Percentiles rank a stretch among this genome's conserved stretches.
Conservation (phyloP, 768 basidiomycete species). For the Boletellus ananas region DNA sequence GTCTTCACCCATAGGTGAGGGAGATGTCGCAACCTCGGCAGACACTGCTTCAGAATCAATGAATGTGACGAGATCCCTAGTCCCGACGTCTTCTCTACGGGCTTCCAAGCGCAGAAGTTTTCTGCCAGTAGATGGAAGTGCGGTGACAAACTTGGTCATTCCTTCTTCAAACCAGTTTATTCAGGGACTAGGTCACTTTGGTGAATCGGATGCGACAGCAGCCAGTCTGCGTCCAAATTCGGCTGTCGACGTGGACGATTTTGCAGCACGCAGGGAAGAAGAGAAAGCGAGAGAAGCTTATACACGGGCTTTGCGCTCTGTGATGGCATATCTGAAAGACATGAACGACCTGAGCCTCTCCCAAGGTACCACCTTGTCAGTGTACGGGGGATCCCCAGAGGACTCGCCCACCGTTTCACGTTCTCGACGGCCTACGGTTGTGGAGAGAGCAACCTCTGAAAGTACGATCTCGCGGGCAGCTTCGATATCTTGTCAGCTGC, state of each 20-base stretch:
- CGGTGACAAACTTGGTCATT: constrained; percentile 55
- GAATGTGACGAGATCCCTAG: constrained; percentile 33
- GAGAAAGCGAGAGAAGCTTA: constrained; percentile 69
- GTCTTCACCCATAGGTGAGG: constrained; percentile 21
- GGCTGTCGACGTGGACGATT: constrained; percentile 41
- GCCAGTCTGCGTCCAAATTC: constrained; percentile 41
- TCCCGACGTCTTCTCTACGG: constrained; percentile 42
- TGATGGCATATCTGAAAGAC: constrained; percentile 95
- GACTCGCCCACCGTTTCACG: constrained; percentile 39
- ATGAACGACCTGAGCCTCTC: constrained; percentile 86
- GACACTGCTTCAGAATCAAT: constrained; percentile 3
- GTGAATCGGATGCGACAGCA: constrained; percentile 31
- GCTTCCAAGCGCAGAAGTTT: constrained; percentile 81
- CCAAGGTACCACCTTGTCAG: constrained; percentile 51
- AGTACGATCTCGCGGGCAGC: constrained; percentile 51
- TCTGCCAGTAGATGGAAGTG: constrained; percentile 74
- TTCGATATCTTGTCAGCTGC: constrained; percentile 53
- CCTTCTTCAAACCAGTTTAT: constrained; percentile 63
- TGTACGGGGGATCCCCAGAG: constrained; percentile 53
- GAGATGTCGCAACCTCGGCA: constrained; percentile 10
- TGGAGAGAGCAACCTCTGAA: constrained; percentile 45
- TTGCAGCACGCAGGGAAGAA: constrained; percentile 56
- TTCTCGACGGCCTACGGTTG: constrained; percentile 63
- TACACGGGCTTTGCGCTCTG: constrained; percentile 77
- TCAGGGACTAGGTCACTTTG: constrained; percentile 38